Conservation (phyloP, 768 basidiomycete genomes). For the Ramaria sp. region DNA sequence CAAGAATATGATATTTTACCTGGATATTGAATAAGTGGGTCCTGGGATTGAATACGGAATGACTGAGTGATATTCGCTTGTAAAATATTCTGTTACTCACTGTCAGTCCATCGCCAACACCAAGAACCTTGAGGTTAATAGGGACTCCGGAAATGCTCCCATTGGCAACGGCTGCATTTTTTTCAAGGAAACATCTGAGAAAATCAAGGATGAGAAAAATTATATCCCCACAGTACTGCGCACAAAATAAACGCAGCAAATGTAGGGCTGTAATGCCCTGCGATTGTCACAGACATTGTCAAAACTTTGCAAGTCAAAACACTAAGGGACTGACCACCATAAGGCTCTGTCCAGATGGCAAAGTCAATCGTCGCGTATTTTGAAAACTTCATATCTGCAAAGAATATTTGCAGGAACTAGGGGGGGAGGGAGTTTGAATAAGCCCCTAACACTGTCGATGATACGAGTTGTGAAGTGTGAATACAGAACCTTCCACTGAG, state of each 20-base stretch:
- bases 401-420: constrained; percentile 42
- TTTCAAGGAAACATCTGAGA: constrained; percentile 37
- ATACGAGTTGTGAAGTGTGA: neutral
- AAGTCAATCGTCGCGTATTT: constrained; percentile 34
- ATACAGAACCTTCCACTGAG: constrained; percentile 33
- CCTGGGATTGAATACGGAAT: constrained; percentile 16
- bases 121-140: constrained; percentile 51
- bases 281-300: constrained; percentile 18
- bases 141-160: constrained; percentile 33
- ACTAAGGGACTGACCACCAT: constrained; percentile 12
- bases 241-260: constrained; percentile 18
- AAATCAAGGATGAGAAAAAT: neutral
- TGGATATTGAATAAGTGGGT: constrained; percentile 40
- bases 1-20: constrained; percentile 12
- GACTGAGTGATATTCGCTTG: neutral
- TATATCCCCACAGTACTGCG: neutral
- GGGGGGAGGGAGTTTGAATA: neutral
- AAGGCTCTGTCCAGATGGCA: constrained; percentile 56
- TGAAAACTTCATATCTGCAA: constrained; percentile 41
- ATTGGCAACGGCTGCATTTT: constrained; percentile 44
- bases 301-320: neutral
- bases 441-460: neutral
- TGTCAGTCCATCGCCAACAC: constrained; percentile 51
- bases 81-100: constrained; percentile 23
- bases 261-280: constrained; percentile 29